Conservation (phyloP, 1,284 basidiomycete genomes). For the Clitocybe nebularis region DNA sequence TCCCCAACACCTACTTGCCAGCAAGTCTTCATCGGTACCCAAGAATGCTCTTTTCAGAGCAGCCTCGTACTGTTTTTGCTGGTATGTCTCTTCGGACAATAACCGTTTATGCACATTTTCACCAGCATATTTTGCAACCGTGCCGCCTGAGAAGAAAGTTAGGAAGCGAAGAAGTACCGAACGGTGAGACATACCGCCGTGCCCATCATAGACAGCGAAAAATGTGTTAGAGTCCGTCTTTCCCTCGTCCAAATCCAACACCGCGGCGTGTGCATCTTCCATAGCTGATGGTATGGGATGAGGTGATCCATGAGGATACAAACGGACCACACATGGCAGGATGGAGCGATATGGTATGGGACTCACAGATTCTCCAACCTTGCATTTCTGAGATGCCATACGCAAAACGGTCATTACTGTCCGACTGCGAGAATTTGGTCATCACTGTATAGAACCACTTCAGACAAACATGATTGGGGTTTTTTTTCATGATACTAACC, state of each 20-base stretch:
- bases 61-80: conserved; percentile 62
- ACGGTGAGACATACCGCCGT: conserved; percentile 72
- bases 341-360: conserved; percentile 9
- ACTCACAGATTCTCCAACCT: conserved; percentile 96
- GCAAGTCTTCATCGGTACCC: conserved; percentile 91
- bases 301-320: conserved; percentile 2
- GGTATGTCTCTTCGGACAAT: conserved; percentile 70
- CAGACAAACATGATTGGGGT: background rate
- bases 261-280: conserved; percentile 95
- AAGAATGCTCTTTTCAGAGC: conserved; percentile 91
- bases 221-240: conserved; percentile 65
- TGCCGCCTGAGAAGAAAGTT: conserved; percentile 55
- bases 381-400: conserved; percentile 97
- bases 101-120: conserved; percentile 86
- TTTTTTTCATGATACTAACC: conserved; percentile 19
- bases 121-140: conserved; percentile 90
- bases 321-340: no score
- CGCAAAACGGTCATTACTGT: conserved; percentile 74
- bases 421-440: conserved; percentile 80
- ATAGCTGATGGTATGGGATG: conserved; percentile 58
- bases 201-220: conserved; percentile 98
- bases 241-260: conserved; percentile 63
- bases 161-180: conserved; percentile 8
- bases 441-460: conserved; percentile 51
- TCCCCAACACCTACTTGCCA: conserved; percentile 58